A percentile compares a stretch with the other conserved stretches of the same genome.
These are phyloP conservation scores for Penicillium antarcticum DNA, from an alignment of 495 filamentous ascomycete species.

Conservation along the genomic window DNA sequence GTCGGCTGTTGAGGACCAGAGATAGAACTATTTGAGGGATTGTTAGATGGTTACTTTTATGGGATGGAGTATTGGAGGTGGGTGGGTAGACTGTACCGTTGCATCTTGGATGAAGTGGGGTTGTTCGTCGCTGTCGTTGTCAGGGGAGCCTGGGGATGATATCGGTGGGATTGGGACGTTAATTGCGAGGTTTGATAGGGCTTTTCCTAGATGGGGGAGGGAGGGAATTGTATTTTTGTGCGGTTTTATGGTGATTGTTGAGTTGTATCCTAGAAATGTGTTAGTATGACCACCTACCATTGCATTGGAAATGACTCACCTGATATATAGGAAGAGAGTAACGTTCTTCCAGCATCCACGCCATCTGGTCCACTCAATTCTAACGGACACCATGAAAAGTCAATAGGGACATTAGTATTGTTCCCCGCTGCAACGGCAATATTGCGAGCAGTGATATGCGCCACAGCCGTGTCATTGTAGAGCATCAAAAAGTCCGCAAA, in stretches of 20 bases:
- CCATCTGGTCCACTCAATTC: conserved; percentile 57
- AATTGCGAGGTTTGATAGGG: conserved; percentile 64
- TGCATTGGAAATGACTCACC: conserved; percentile 43
- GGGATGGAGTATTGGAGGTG: conserved; percentile 18
- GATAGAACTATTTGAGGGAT: conserved; percentile 54
- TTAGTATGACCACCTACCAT: background rate
- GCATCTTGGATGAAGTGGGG: conserved; percentile 77
- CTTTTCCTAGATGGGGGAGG: conserved; percentile 67
- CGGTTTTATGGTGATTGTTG: conserved; percentile 65
- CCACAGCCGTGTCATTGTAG: conserved; percentile 70
- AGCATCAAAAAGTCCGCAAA: conserved; percentile 72
- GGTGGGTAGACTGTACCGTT: conserved; percentile 51
- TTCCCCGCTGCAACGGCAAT: conserved; percentile 60
- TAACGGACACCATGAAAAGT: conserved; percentile 69
- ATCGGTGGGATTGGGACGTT: conserved; percentile 68
- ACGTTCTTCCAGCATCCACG: conserved; percentile 58
- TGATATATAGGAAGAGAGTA: conserved; percentile 84
- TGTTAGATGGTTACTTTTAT: background rate
- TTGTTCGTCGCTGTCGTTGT: conserved; percentile 39
- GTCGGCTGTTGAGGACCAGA: conserved; percentile 80
- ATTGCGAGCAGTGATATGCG: conserved; percentile 63
- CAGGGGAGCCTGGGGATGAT: conserved; percentile 46
- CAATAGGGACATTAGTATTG: conserved; percentile 68
- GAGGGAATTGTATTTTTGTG: conserved; percentile 70
- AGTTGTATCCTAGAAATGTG: conserved; percentile 60